Conservation (phyloP, 2,329 filamentous ascomycete species). For the Monilinia vaccinii-corymbosi region DNA sequence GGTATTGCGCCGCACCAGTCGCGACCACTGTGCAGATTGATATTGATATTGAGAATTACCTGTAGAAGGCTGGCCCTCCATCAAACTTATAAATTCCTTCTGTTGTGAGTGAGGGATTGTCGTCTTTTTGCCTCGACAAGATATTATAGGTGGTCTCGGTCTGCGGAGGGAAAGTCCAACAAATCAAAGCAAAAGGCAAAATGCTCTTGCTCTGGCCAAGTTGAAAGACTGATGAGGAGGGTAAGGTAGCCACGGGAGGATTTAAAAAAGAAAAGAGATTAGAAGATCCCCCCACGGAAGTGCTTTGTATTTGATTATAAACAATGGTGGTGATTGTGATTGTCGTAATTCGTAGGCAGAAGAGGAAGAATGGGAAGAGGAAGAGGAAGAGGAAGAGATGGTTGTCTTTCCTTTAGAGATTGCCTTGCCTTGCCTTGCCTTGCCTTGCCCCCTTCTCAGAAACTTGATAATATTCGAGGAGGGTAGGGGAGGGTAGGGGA, state of each 20-base stretch:
- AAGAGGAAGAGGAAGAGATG: no score
- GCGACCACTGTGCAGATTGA: constrained; percentile 30
- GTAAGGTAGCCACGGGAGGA: constrained; percentile 11
- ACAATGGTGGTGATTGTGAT: not conserved
- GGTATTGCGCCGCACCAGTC: constrained; percentile 30
- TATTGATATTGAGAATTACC: constrained; percentile 31
- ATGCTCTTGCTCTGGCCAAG: not conserved
- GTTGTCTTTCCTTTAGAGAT: no score
- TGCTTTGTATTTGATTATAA: not conserved
- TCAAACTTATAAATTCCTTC: constrained; percentile 25
- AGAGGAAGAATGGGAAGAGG: no score
- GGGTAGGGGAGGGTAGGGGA: no score
- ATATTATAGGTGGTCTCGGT: not conserved
- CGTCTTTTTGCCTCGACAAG: not conserved
- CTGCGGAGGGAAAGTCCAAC: not conserved
- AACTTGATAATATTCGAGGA: no score
- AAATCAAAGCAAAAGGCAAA: not conserved
- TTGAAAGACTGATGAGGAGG: not conserved
- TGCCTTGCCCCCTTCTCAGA: no score
- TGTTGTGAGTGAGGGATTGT: constrained; percentile 14
- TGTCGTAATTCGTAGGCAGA: not conserved
- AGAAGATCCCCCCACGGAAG: not conserved
- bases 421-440: no score
- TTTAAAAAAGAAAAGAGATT: not conserved
- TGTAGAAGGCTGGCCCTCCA: constrained; percentile 29